phyloP scores from a whole-genome alignment of 495 filamentous ascomycete genomes.

The Penicillium roqueforti region DNA sequence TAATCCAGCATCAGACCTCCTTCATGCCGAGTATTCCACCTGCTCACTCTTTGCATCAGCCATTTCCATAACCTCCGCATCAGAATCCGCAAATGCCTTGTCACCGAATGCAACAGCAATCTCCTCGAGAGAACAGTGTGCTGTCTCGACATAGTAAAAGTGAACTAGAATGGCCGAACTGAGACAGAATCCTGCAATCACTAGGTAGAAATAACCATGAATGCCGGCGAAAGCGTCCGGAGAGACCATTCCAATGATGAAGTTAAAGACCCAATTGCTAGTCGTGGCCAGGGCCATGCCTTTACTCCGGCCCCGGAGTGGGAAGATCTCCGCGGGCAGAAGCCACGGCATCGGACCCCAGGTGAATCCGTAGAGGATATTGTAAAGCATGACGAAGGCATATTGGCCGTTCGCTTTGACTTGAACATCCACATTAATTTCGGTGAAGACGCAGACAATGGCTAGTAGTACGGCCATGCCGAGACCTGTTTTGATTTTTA shows the following conservation, averaged over 20 bases:
- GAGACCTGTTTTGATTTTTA: slow-evolving; percentile 8
- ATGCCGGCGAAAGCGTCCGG: slow-evolving; percentile 62
- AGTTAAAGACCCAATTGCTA: slow-evolving; percentile 77
- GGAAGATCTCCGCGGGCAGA: slow-evolving; percentile 69
- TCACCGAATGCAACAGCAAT: slow-evolving; percentile 43
- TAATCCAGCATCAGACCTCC: background rate
- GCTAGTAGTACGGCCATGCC: slow-evolving; percentile 23
- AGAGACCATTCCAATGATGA: slow-evolving; percentile 68
- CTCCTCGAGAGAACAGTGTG: slow-evolving; percentile 58
- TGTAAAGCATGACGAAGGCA: slow-evolving; percentile 41
- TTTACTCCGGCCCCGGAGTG: slow-evolving; percentile 59
- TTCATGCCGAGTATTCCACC: slow-evolving; percentile 2
- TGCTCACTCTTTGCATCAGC: slow-evolving; percentile 8
- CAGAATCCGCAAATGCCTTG: slow-evolving; percentile 19
- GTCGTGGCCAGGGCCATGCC: slow-evolving; percentile 66
- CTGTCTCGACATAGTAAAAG: slow-evolving; percentile 63
- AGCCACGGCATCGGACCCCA: slow-evolving; percentile 77
- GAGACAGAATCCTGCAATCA: slow-evolving; percentile 62
- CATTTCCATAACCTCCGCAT: slow-evolving; percentile 18
- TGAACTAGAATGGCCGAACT: slow-evolving; percentile 54
- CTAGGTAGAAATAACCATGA: slow-evolving; percentile 61
- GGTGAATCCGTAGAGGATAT: slow-evolving; percentile 30
- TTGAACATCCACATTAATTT: slow-evolving; percentile 18
- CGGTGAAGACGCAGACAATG: slow-evolving; percentile 28
- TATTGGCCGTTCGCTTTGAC: slow-evolving; percentile 25